Evolutionary conservation across 2,329 filamentous ascomycete species (phyloP), one percentile per base, ranked within the genome.

Genomic region (Fusarium nelsonii): DNA sequence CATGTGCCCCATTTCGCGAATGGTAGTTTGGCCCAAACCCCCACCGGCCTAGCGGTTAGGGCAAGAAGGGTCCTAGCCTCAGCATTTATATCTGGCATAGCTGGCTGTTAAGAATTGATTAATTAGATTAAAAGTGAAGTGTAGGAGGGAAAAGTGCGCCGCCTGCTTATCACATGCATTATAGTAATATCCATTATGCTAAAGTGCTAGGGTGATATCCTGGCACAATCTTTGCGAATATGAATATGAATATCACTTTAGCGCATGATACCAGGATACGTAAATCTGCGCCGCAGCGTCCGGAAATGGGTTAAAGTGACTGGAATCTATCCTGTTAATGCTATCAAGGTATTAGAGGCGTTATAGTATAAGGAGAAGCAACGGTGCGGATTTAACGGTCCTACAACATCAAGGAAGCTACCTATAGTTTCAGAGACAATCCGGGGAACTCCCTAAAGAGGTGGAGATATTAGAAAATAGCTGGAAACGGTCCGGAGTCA

Each of bases 181-280:
- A 44, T 30, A 12, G 23, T n/a, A 10, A 44, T 30, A 43, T n/a
- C 40, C 15, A 15, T 43, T 2, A 18, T 43, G 14, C 41, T 30
- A 44, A n/a, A 44, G 23, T 44, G 23, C 41, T 44, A 44, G 15
- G 23, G 20, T 30, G 41, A 44, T 28, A 45, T 45, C 28, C 41
- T 44, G 28, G 41, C 23, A 44, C 41, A 44, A 23, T 30, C n/a
- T 44, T 44, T 44, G 23, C 26, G 26, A 44, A 44, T 30, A n/a
- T 44, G 26, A 44, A 44, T 44, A 44, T 30, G 23, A 44, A 44
- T 44, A 44, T 30, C 8, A 45, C 41, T 45, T 45, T 45, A 45
- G 26, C 41, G 41, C 26, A 28, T 45, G 26, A 45, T 45, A 30
- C 28, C 41, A 32, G 14, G 28, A 43, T 43, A 43, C 23, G 40